These are phyloP conservation scores for Fusarium liriodendri DNA, from an alignment of 2,329 filamentous ascomycete genomes.

Conservation along the genomic window DNA sequence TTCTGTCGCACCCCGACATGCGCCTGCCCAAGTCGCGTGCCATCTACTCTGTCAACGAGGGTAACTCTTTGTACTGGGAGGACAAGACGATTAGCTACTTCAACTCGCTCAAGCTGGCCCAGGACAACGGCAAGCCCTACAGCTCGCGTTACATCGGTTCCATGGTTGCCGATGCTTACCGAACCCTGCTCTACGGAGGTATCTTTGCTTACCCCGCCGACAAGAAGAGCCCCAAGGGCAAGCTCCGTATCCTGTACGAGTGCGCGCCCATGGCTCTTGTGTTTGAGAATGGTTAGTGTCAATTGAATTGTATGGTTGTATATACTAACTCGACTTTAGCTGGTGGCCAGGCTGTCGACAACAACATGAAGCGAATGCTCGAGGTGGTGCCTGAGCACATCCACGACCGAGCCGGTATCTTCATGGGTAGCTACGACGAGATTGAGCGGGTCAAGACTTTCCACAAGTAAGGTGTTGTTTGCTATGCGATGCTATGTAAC, in stretches of 20 bases:
- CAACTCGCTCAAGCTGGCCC: constrained; percentile 85
- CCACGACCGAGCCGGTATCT: constrained; percentile 95
- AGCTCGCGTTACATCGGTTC: constrained; percentile 94
- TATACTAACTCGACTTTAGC: constrained; percentile 63
- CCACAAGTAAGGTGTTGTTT: constrained; percentile 60
- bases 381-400: constrained; percentile 91
- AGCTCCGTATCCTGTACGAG: constrained; percentile 96
- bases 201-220: constrained; percentile 98
- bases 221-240: constrained; percentile 98
- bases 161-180: constrained; percentile 99
- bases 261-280: constrained; percentile 99
- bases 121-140: constrained; percentile 85
- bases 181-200: constrained; percentile 93
- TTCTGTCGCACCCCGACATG: constrained; percentile 97
- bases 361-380: constrained; percentile 90
- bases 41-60: constrained; percentile 99
- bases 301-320: not conserved
- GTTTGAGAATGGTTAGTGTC: constrained; percentile 89
- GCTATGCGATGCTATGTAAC: not conserved
- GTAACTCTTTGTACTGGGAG: constrained; percentile 97
- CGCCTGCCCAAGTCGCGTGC: constrained; percentile 79
- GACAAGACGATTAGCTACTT: constrained; percentile 89
- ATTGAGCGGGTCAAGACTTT: constrained; percentile 93
- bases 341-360: constrained; percentile 91
- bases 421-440: constrained; percentile 94